Percentiles rank a stretch among this genome's conserved stretches.
Conservation (phyloP, 108 stramenopile species). For the Cylindrotheca fusiformis region DNA sequence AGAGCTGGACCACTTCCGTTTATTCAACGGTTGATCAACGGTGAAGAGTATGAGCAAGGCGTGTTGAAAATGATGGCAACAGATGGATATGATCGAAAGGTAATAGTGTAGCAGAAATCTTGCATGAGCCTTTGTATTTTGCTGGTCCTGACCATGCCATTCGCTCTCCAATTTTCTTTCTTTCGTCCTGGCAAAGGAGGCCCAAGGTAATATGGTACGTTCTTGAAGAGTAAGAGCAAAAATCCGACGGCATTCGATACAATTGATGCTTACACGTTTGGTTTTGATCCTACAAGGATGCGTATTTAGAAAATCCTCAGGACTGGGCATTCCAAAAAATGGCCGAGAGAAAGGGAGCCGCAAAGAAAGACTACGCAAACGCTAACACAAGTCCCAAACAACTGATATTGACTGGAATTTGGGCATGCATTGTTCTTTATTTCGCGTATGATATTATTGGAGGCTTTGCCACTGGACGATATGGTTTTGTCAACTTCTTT, state of each 20-base stretch:
- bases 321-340: conserved; percentile 46
- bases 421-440: background rate
- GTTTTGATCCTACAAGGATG: conserved; percentile 41
- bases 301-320: conserved; percentile 55
- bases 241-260: no score
- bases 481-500: background rate
- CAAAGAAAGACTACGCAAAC: conserved; percentile 16
- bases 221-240: no score
- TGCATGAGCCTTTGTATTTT: no score
- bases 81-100: conserved; percentile 34
- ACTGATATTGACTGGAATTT: background rate
- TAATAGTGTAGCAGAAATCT: background rate
- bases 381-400: background rate
- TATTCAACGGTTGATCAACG: conserved; percentile 47
- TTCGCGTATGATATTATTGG: background rate
- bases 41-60: conserved; percentile 62
- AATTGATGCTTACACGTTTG: no score
- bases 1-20: conserved; percentile 61
- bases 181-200: conserved; percentile 36
- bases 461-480: background rate
- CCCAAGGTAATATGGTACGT: conserved; percentile 59
- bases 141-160: background rate
- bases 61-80: conserved; percentile 66
- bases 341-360: conserved; percentile 14
- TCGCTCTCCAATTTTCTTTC: conserved; percentile 8